Evolutionary conservation across 1,139 yeast species (phyloP), one percentile per base, ranked within the genome.

Genomic region (Geotrichum candidum): DNA sequence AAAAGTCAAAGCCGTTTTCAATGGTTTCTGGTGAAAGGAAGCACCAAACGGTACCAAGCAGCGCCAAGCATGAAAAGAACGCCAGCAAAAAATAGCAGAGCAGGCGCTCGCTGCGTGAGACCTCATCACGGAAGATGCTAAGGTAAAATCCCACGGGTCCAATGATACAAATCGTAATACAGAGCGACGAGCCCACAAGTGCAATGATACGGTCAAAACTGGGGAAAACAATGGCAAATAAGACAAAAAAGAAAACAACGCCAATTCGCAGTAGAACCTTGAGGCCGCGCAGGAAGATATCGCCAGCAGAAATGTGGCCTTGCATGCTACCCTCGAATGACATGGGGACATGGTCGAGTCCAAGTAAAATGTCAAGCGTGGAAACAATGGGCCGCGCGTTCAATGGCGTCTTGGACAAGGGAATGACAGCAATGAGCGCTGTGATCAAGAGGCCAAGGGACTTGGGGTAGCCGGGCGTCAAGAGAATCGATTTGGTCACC

Each of bases 341-440:
- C 25, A 72, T 70, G 51, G 73, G 72, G 11, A 79, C 72, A 7
- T 77, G 77, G 48, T 77, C 66, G 33, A 82, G 64, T 22, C 77
- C 74, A 65, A 29, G 33, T 9, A 29, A 29, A 29, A 45, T 7
- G 29, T 86, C 90, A 13, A 84, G 72, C 0, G 95, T 87, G 4
- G 94, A 82, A 25, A 90, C 84, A 53, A 92, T 87, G 0, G 98
- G 98, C 68, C 94, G 84, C 10, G 94, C 91, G 68, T 87, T 88
- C 57, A 92, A 78, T 0, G 98, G 97, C 0, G 94, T 84, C 71
- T 92, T 92, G 1, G 97, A 91, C 53, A 91, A 74, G 1, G 98
- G 97, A 33, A 92, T 84, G 51, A 91, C 69, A 51, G 96, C 89
- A 78, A 91, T 88, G 56, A 90, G 76, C 0, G 82, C 81, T 60